These are phyloP conservation scores for Ascocoryne sarcoides DNA, from an alignment of 2,329 filamentous ascomycete genomes.

Conservation along the genomic window DNA sequence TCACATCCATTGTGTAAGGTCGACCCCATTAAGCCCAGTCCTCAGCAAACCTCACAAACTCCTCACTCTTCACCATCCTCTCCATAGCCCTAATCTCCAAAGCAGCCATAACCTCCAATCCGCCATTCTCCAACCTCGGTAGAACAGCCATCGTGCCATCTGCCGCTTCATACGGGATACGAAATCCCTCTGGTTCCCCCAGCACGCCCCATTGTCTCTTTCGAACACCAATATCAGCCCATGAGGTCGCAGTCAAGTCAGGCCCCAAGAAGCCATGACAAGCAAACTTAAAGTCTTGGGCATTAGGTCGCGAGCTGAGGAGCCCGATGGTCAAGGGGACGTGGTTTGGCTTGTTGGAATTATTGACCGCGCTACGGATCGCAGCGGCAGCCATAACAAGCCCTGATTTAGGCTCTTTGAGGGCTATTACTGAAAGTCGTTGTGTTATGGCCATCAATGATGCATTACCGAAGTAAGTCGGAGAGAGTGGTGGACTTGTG, in stretches of 20 bases:
- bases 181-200: slow-evolving; percentile 11
- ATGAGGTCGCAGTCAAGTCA: slow-evolving; percentile 10
- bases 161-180: slow-evolving; percentile 10
- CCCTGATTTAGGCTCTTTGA: too few species aligned
- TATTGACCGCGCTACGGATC: too few species aligned
- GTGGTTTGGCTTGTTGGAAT: slow-evolving; percentile 31
- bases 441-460: too few species aligned
- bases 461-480: too few species aligned
- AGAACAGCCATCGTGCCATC: slow-evolving; percentile 11
- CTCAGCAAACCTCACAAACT: slow-evolving; percentile 10
- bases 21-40: too few species aligned
- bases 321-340: slow-evolving; percentile 31
- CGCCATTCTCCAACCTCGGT: slow-evolving; percentile 10
- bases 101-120: slow-evolving; percentile 11
- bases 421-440: too few species aligned
- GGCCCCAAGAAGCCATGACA: slow-evolving; percentile 10
- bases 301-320: slow-evolving; percentile 30
- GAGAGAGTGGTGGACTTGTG: too few species aligned
- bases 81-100: slow-evolving; percentile 12
- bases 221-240: slow-evolving; percentile 10
- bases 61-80: slow-evolving; percentile 9
- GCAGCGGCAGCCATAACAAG: too few species aligned
- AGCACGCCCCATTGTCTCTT: slow-evolving; percentile 9
- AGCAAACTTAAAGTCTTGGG: slow-evolving; percentile 24
- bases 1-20: too few species aligned